Evolutionary conservation across 2,329 filamentous ascomycete genomes (phyloP).

Genomic region (Clarireedia homoeocarpa): DNA sequence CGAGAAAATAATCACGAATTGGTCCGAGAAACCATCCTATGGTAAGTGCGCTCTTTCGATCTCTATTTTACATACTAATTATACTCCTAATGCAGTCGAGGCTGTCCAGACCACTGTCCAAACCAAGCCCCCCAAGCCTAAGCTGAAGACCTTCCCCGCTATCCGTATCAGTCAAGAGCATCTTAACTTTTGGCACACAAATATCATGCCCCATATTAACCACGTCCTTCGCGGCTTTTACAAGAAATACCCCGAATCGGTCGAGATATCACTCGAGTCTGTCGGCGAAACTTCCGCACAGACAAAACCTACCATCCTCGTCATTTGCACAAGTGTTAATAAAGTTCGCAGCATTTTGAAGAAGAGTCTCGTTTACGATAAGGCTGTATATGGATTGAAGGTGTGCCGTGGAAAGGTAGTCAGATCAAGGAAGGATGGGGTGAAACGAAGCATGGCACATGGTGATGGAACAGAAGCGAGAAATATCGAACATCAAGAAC

Average conservation of each 20-base stretch:
- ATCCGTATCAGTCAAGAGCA: conserved; percentile 50
- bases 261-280: conserved; percentile 69
- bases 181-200: conserved; percentile 64
- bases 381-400: conserved; percentile 56
- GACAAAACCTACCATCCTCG: conserved; percentile 64
- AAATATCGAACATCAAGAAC: conserved; percentile 72
- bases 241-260: conserved; percentile 65
- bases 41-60: conserved; percentile 9
- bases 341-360: conserved; percentile 66
- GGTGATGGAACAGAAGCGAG: conserved; percentile 40
- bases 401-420: conserved; percentile 64
- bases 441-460: conserved; percentile 35
- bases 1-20: conserved; percentile 5
- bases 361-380: conserved; percentile 62
- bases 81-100: conserved; percentile 8
- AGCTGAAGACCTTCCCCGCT: conserved; percentile 52
- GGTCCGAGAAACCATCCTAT: conserved; percentile 19
- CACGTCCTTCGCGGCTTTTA: conserved; percentile 63
- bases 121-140: conserved; percentile 29
- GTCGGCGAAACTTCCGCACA: conserved; percentile 61
- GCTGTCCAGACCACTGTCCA: conserved; percentile 11
- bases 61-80: not conserved
- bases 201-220: conserved; percentile 66
- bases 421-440: conserved; percentile 44
- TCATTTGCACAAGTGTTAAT: conserved; percentile 67